phyloP scores from a whole-genome alignment of 169 alveolate genomes.

The Neospora caninum region DNA sequence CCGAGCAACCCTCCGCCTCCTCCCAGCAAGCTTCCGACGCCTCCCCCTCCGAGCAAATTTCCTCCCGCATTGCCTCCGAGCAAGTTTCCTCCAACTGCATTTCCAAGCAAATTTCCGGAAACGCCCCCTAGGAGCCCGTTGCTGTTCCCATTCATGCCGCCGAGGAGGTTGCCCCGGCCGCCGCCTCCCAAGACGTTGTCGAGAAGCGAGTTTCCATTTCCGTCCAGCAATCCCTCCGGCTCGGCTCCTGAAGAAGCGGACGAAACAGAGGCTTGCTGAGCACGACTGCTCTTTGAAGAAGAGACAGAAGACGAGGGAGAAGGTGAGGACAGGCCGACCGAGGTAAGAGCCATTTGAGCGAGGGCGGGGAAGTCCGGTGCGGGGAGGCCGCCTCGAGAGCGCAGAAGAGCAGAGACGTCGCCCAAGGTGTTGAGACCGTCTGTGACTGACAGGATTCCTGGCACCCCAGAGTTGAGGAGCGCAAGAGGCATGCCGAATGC shows the following conservation, averaged over 20 bases:
- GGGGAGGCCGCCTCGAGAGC: background rate
- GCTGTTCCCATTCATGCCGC: background rate
- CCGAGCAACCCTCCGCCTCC: background rate
- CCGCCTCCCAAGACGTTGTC: constrained; percentile 9
- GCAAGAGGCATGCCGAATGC: background rate
- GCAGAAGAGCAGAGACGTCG: constrained; percentile 8
- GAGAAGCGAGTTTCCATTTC: background rate
- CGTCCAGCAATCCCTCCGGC: background rate
- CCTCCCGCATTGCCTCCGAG: background rate
- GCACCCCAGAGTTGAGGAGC: background rate
- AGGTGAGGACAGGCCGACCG: background rate
- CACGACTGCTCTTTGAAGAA: background rate
- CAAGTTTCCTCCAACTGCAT: background rate
- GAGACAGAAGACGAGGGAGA: background rate
- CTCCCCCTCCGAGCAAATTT: constrained; percentile 8
- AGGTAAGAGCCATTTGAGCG: background rate
- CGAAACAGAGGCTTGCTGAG: background rate
- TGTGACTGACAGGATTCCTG: background rate
- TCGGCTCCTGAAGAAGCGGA: background rate
- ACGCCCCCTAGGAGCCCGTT: background rate
- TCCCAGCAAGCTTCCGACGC: background rate
- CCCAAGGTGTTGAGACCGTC: background rate
- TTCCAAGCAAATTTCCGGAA: background rate
- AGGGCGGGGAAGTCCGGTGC: background rate
- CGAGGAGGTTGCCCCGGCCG: background rate